A percentile compares a stretch with the other conserved stretches of the same genome.
phyloP scores from a whole-genome alignment of 106 monocot genomes.

The Narthecium ossifragum region DNA sequence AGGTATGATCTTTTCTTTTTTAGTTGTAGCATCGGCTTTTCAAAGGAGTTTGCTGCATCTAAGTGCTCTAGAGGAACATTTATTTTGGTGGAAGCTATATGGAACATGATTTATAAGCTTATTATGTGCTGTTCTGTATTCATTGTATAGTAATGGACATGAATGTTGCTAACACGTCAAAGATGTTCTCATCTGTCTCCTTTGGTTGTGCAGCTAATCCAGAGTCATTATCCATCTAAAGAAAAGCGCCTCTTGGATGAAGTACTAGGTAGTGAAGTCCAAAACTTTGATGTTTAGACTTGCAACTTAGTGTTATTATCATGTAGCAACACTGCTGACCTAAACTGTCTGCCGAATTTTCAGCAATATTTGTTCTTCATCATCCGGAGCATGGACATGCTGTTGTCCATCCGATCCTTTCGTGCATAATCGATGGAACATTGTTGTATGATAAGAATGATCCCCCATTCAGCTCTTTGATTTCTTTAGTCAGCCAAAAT shows the following conservation, averaged over 20 bases:
- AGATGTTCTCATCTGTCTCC: neutral
- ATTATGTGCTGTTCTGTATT: too few species aligned
- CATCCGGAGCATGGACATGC: conserved; percentile 99
- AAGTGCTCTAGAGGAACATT: too few species aligned
- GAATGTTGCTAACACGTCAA: too few species aligned
- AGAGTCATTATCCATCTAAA: conserved; percentile 83
- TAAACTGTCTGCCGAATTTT: conserved; percentile 14
- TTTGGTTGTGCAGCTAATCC: conserved; percentile 77
- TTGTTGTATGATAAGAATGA: conserved; percentile 64
- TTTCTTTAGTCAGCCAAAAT: conserved; percentile 80
- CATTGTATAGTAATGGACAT: too few species aligned
- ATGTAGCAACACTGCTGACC: conserved; percentile 9
- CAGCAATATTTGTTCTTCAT: conserved; percentile 90
- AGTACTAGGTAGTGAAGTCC: conserved; percentile 75
- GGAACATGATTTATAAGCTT: too few species aligned
- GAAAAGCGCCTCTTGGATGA: conserved; percentile 81
- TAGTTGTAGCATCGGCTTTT: too few species aligned
- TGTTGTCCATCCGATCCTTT: conserved; percentile 94
- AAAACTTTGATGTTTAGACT: conserved; percentile 21
- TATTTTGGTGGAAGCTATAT: too few species aligned
- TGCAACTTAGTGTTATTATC: conserved; percentile 7
- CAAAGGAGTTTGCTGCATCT: too few species aligned
- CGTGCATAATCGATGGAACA: conserved; percentile 92
- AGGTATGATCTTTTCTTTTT: conserved; percentile 40
- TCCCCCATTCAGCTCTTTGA: conserved; percentile 87